Conservation (phyloP, 352 stramenopile species). For the Phytophthora idaei region DNA sequence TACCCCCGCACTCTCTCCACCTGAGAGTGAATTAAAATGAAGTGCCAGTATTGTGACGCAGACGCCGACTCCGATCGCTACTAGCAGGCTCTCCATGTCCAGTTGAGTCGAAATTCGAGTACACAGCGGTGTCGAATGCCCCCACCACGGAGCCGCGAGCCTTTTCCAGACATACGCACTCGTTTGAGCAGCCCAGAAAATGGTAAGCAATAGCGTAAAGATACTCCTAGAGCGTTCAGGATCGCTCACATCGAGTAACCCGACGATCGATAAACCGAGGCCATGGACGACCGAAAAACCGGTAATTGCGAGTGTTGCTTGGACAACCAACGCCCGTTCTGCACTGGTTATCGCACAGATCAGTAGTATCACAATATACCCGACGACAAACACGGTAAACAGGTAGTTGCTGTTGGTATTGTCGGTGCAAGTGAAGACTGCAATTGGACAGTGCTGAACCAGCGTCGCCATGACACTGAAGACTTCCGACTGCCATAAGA, state of each 20-base stretch:
- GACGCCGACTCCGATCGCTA: conserved; percentile 1
- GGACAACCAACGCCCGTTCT: background rate
- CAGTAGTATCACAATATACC: conserved; percentile 1
- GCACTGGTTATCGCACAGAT: background rate
- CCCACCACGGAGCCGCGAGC: conserved; percentile 8
- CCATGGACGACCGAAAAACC: conserved; percentile 9
- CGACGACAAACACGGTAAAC: conserved; percentile 1
- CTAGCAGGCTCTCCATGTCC: conserved; percentile 9
- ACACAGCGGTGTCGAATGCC: conserved; percentile 8
- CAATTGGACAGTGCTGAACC: conserved; percentile 6
- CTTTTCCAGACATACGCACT: conserved; percentile 5
- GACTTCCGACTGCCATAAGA: conserved; percentile 10
- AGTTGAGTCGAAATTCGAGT: conserved; percentile 1
- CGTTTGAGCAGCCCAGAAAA: conserved; percentile 4
- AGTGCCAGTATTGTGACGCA: conserved; percentile 1
- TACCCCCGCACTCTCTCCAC: conserved; percentile 2
- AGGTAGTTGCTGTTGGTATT: conserved; percentile 2
- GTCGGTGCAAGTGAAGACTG: conserved; percentile 6
- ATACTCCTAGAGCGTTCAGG: conserved; percentile 5
- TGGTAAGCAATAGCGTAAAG: conserved; percentile 4
- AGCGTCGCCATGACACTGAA: conserved; percentile 11
- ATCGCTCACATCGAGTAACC: conserved; percentile 8
- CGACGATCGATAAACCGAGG: conserved; percentile 3
- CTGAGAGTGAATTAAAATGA: conserved; percentile 3
- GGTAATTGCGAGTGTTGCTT: conserved; percentile 2